Conservation (phyloP, 352 stramenopile species). For the Pythium coloratum region DNA sequence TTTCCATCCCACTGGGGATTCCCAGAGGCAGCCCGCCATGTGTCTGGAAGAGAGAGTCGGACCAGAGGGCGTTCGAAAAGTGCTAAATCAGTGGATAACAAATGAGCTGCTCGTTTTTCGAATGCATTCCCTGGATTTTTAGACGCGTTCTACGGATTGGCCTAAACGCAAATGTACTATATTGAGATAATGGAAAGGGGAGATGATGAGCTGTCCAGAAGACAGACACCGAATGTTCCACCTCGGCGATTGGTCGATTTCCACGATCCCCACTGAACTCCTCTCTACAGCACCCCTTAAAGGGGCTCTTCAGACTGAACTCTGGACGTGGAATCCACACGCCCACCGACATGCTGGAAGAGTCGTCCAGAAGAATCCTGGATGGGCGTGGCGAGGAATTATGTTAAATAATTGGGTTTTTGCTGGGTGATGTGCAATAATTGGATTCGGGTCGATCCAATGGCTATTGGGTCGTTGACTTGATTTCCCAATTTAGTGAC, state of each 20-base stretch:
- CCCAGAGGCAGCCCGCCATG: background rate
- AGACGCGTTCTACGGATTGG: background rate
- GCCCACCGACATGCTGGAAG: background rate
- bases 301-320: background rate
- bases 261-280: background rate
- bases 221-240: conserved; percentile 1
- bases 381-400: background rate
- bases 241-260: background rate
- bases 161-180: background rate
- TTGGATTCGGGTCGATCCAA: no score
- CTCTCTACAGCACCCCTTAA: background rate
- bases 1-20: background rate
- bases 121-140: background rate
- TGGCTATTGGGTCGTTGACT: no score
- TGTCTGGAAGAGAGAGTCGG: conserved; percentile 3
- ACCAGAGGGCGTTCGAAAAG: background rate
- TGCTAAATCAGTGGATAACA: conserved; percentile 2
- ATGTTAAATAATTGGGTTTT: background rate
- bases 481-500: no score
- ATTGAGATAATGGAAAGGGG: background rate
- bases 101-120: conserved; percentile 1
- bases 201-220: background rate
- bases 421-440: background rate
- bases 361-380: background rate
- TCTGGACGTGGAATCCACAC: background rate